Conservation (phyloP, 306 rosid species). For the Leucaena leucocephala region DNA sequence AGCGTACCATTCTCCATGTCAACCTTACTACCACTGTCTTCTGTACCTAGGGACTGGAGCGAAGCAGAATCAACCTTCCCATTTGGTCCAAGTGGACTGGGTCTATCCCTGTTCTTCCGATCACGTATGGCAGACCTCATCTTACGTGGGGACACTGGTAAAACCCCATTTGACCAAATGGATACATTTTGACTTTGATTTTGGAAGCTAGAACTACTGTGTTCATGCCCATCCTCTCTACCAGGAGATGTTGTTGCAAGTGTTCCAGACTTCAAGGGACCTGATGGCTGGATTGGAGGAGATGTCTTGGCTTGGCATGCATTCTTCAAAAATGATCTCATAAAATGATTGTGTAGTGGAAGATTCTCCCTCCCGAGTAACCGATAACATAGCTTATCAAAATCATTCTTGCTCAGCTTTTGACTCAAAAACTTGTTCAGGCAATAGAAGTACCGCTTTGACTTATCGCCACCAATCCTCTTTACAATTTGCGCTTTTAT, state of each 20-base stretch:
- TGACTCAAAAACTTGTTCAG: slow-evolving; percentile 77
- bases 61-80: slow-evolving; percentile 68
- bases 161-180: slow-evolving; percentile 82
- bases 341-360: slow-evolving; percentile 77
- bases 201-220: slow-evolving; percentile 49
- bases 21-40: slow-evolving; percentile 67
- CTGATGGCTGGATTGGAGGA: slow-evolving; percentile 55
- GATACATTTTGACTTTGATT: slow-evolving; percentile 64
- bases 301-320: slow-evolving; percentile 87
- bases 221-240: slow-evolving; percentile 75
- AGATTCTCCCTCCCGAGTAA: slow-evolving; percentile 84
- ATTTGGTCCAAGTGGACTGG: slow-evolving; percentile 92
- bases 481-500: slow-evolving; percentile 77
- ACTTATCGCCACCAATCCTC: slow-evolving; percentile 76
- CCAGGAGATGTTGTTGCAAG: slow-evolving; percentile 61
- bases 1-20: slow-evolving; percentile 70
- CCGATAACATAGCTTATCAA: slow-evolving; percentile 68
- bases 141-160: slow-evolving; percentile 77
- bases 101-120: slow-evolving; percentile 85
- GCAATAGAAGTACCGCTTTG: slow-evolving; percentile 69
- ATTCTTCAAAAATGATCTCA: slow-evolving; percentile 81
- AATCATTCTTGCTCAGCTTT: slow-evolving; percentile 84
- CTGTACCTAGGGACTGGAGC: slow-evolving; percentile 57
- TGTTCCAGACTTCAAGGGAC: slow-evolving; percentile 52
- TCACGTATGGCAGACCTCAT: slow-evolving; percentile 71